These are phyloP conservation scores for Didymellaceae sp. DNA, from an alignment of 2,329 filamentous ascomycete genomes.

Conservation along the genomic window DNA sequence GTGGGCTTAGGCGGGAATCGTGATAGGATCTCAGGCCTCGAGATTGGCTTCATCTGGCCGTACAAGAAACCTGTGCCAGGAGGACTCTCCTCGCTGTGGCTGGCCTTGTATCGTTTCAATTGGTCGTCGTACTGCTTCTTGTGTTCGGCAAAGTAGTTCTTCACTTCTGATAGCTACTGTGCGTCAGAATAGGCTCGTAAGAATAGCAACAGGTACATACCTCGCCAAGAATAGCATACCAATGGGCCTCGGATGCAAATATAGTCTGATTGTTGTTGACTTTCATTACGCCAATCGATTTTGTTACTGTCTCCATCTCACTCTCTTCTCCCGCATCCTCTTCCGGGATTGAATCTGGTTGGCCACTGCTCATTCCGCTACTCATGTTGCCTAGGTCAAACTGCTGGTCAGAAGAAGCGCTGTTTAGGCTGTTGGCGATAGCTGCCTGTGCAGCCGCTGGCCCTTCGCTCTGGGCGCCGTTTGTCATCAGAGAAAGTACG, in stretches of 20 bases:
- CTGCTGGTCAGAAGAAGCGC: slow-evolving; percentile 47
- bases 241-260: slow-evolving; percentile 60
- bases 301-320: slow-evolving; percentile 63
- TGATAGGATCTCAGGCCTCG: slow-evolving; percentile 77
- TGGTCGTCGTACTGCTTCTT: slow-evolving; percentile 89
- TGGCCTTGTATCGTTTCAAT: slow-evolving; percentile 74
- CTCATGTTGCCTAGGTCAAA: slow-evolving; percentile 62
- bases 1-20: slow-evolving; percentile 81
- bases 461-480: slow-evolving; percentile 70
- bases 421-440: slow-evolving; percentile 57
- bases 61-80: slow-evolving; percentile 79
- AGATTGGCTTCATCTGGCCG: slow-evolving; percentile 71
- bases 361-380: slow-evolving; percentile 62
- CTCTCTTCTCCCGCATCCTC: slow-evolving; percentile 65
- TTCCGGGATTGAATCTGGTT: slow-evolving; percentile 61
- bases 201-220: slow-evolving; percentile 38
- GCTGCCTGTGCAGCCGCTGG: slow-evolving; percentile 65
- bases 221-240: slow-evolving; percentile 60
- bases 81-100: slow-evolving; percentile 64
- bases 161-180: slow-evolving; percentile 82
- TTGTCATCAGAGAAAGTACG: slow-evolving; percentile 93
- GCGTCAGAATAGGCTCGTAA: slow-evolving; percentile 14
- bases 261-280: slow-evolving; percentile 57
- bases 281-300: slow-evolving; percentile 61
- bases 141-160: slow-evolving; percentile 83